Evolutionary conservation across 2,329 filamentous ascomycete genomes (phyloP).

Genomic region (Neofusicoccum kwambonambiense): DNA sequence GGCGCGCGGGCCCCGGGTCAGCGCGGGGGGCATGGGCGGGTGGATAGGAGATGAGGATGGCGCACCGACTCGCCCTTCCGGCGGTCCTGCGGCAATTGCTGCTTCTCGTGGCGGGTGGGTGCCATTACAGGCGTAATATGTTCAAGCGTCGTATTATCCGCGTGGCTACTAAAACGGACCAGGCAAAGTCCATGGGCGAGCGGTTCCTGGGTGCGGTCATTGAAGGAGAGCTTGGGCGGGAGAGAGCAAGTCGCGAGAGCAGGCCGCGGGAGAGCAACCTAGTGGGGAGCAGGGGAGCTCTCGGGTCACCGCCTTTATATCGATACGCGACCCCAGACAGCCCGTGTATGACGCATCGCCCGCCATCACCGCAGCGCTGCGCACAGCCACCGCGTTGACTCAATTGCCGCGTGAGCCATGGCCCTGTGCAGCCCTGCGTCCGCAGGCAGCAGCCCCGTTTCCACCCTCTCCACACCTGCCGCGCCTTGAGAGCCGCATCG

Average conservation of each 20-base stretch:
- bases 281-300: slow-evolving; percentile 9
- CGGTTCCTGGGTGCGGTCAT: slow-evolving; percentile 7
- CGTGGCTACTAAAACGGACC: slow-evolving; percentile 17
- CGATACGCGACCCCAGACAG: not conserved
- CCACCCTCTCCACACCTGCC: not conserved
- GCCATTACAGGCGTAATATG: slow-evolving; percentile 27
- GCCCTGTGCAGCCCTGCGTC: not conserved
- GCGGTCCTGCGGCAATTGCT: slow-evolving; percentile 69
- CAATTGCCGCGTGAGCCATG: not conserved
- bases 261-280: not conserved
- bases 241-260: not conserved
- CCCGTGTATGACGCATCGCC: slow-evolving; percentile 1
- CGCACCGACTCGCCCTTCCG: slow-evolving; percentile 82
- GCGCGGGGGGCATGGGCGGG: not conserved
- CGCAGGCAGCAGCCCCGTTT: not conserved
- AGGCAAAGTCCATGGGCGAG: slow-evolving; percentile 19
- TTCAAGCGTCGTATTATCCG: slow-evolving; percentile 15
- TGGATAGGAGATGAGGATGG: slow-evolving; percentile 13
- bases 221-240: slow-evolving; percentile 5
- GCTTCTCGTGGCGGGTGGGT: slow-evolving; percentile 49
- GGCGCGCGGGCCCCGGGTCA: not conserved
- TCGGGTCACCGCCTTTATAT: slow-evolving; percentile 4
- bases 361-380: not conserved
- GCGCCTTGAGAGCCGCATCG: not conserved
- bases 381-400: slow-evolving; percentile 12